Evolutionary conservation across 2,329 filamentous ascomycete species (phyloP), one percentile per base, ranked within the genome.

Genomic region (Truncatella angustata): DNA sequence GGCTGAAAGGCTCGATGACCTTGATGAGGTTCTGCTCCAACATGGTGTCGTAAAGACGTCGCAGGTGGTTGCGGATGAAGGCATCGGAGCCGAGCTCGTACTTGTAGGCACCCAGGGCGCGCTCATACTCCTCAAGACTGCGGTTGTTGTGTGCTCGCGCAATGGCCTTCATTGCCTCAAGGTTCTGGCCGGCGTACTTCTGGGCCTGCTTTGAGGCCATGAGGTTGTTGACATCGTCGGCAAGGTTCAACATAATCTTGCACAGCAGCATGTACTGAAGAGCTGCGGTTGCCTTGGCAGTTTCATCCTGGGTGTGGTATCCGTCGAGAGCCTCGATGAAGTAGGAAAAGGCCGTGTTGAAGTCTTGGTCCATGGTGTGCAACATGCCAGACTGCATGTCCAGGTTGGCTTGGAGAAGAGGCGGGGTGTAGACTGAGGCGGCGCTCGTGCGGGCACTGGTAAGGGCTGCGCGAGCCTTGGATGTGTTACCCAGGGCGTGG

Each of bases 341-440:
- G 80, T 99, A 99, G 46, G 92, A 97, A 73, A 89, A 99, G 46
- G 94, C 91, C 23, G 94, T 99, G 77, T 95, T 97, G 82, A 99
- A 99, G 76, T 99, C 95, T 75, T 91, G 90, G 70, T 99, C 94
- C 74, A 99, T 95, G 21, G 94, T 94, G 71, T 99, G 95, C 54
- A 99, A 84, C 88, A 97, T 97, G 60, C 94, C 95, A 58, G 91
- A 96, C 78, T 99, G 94, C 94, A 99, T 97, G 69, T 99, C 94
- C 60, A 99, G 83, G 63, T 94, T 91, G 42, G 94, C 94, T 76
- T 99, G 95, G 53, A 99, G 82, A 60, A 96, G 79, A 3, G 95
- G 94, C 48, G 94, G 94, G 21, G 92, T 97, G 78, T 99, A 99
- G 57, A 99, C 94, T 24, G 91, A 96, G 46, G 95, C 94, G 51